phyloP scores from a whole-genome alignment of 768 basidiomycete genomes.

The Dendrothele bispora region DNA sequence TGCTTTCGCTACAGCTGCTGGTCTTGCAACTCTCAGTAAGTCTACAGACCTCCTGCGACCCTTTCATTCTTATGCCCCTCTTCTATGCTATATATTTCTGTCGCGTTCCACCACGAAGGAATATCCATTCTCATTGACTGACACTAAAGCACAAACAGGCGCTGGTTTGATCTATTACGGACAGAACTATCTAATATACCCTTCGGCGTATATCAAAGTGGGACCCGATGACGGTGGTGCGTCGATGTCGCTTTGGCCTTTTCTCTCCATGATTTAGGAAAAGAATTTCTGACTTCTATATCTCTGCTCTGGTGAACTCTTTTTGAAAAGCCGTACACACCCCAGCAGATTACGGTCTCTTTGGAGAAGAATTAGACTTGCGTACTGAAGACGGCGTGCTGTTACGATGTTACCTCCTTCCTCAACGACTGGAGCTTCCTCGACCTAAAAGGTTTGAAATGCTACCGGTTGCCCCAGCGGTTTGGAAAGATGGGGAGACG shows the following conservation, averaged over 20 bases:
- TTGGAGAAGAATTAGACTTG: background rate
- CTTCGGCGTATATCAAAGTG: constrained; percentile 1
- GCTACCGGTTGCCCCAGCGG: background rate
- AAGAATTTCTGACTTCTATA: no score
- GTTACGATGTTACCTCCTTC: constrained; percentile 5
- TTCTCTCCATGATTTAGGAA: no score
- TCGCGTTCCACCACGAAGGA: no score
- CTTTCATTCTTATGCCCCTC: no score
- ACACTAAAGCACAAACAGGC: no score
- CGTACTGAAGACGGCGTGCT: constrained; percentile 1
- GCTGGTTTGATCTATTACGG: constrained; percentile 7
- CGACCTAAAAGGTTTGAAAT: background rate
- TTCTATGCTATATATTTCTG: no score
- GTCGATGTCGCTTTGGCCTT: no score
- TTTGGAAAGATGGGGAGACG: background rate
- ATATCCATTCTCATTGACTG: no score
- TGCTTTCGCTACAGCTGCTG: constrained; percentile 3
- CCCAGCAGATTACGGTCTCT: constrained; percentile 2
- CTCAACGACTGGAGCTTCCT: constrained; percentile 4
- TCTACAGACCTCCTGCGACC: no score
- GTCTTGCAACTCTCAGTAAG: constrained; percentile 1
- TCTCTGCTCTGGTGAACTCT: no score
- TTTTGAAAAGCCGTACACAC: no score
- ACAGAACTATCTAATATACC: constrained; percentile 6
- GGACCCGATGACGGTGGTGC: constrained; percentile 4